These are phyloP conservation scores for Leptographium flavum DNA, from an alignment of 2,329 filamentous ascomycete species.

Conservation along the genomic window DNA sequence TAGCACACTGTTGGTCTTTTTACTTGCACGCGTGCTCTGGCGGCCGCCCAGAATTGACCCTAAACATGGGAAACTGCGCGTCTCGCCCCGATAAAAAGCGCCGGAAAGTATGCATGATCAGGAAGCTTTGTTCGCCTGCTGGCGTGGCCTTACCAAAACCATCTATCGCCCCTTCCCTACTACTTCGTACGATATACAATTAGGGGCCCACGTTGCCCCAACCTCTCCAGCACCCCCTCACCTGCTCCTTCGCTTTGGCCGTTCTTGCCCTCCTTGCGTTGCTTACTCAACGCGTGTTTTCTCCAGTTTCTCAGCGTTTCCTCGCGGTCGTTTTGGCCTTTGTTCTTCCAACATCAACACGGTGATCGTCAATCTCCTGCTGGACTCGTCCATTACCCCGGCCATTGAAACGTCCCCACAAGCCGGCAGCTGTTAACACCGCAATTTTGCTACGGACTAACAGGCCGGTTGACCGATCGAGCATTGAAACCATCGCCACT, in stretches of 20 bases:
- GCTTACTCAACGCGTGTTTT: neutral
- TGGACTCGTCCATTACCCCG: neutral
- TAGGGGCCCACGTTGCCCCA: conserved; percentile 1
- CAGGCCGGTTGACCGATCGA: neutral
- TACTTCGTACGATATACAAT: neutral
- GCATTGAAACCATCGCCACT: conserved; percentile 1
- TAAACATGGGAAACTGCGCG: neutral
- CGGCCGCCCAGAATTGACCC: neutral
- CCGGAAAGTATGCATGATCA: neutral
- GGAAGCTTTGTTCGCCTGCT: neutral
- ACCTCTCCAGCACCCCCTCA: neutral
- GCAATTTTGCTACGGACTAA: neutral
- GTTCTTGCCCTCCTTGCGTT: neutral
- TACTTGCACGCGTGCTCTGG: too few species aligned
- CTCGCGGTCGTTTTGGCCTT: neutral
- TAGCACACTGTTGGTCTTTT: too few species aligned
- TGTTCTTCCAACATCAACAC: too few species aligned
- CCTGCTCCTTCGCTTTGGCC: neutral
- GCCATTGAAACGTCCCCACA: neutral
- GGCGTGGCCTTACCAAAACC: neutral
- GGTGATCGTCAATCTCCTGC: too few species aligned
- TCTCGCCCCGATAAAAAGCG: neutral
- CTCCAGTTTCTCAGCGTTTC: neutral
- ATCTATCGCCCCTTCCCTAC: neutral
- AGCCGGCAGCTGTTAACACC: neutral